A percentile compares a stretch with the other conserved stretches of the same genome.
phyloP scores from a whole-genome alignment of 768 basidiomycete species.

The Neoboletus subvelutipes region DNA sequence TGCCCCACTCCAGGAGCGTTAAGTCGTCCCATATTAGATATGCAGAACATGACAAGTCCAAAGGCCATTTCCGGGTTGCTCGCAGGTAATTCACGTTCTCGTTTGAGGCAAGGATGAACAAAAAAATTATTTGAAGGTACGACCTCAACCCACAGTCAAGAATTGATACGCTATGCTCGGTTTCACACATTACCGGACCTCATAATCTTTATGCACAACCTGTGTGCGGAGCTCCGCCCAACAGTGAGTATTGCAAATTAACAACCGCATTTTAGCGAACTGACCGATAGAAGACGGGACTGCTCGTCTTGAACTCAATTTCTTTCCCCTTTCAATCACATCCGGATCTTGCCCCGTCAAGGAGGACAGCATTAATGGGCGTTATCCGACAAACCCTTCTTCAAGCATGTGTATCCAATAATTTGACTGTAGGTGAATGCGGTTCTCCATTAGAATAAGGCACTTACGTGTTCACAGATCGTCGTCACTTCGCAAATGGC shows the following conservation, averaged over 20 bases:
- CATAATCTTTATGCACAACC: conserved; percentile 55
- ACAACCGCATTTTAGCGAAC: not conserved
- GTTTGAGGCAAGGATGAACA: conserved; percentile 7
- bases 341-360: conserved; percentile 37
- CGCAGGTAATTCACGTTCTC: conserved; percentile 20
- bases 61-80: conserved; percentile 33
- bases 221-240: conserved; percentile 48
- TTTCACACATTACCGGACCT: conserved; percentile 53
- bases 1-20: not conserved
- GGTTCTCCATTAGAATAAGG: not conserved
- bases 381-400: conserved; percentile 53
- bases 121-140: conserved; percentile 37
- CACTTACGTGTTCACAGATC: conserved; percentile 34
- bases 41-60: conserved; percentile 48
- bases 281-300: conserved; percentile 39
- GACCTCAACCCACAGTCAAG: conserved; percentile 33
- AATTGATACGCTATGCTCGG: conserved; percentile 25
- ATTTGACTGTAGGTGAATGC: conserved; percentile 45
- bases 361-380: conserved; percentile 46
- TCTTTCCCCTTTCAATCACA: conserved; percentile 64
- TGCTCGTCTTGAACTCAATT: conserved; percentile 67
- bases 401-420: conserved; percentile 45
- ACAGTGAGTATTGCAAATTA: conserved; percentile 40
- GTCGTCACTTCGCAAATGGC: conserved; percentile 68
- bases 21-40: conserved; percentile 35